Conservation (phyloP, 1,284 basidiomycete genomes). For the Marasmius oreades region DNA sequence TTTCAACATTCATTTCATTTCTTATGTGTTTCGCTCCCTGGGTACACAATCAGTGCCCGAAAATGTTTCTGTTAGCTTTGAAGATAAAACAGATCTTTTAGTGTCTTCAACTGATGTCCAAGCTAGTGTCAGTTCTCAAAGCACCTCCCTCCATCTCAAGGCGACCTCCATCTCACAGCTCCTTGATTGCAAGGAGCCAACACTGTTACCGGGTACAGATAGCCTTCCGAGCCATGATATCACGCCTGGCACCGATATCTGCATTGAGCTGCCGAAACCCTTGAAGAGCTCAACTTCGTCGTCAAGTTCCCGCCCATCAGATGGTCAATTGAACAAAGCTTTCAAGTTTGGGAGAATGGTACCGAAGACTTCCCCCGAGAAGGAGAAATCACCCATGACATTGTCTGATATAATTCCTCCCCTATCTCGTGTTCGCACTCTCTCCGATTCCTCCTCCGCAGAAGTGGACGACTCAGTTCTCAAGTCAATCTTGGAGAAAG, state of each 20-base stretch:
- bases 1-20: too few relatives aligned
- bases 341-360: slow-evolving; percentile 71
- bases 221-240: slow-evolving; percentile 23
- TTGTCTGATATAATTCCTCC: slow-evolving; percentile 75
- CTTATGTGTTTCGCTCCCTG: too few relatives aligned
- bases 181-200: slow-evolving; percentile 34
- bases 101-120: slow-evolving; percentile 7
- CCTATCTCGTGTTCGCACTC: slow-evolving; percentile 41
- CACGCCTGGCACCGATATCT: slow-evolving; percentile 9
- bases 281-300: slow-evolving; percentile 28
- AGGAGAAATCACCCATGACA: slow-evolving; percentile 38
- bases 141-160: slow-evolving; percentile 22
- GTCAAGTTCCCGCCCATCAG: slow-evolving; percentile 46
- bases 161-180: slow-evolving; percentile 26
- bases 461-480: slow-evolving; percentile 55
- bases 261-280: slow-evolving; percentile 10
- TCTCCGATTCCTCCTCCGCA: slow-evolving; percentile 42
- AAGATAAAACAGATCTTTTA: not conserved
- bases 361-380: slow-evolving; percentile 26
- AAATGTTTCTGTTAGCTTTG: not conserved
- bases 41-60: not conserved
- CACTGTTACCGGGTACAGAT: slow-evolving; percentile 32
- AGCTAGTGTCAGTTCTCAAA: slow-evolving; percentile 4
- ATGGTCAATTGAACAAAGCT: slow-evolving; percentile 61
- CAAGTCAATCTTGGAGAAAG: slow-evolving; percentile 56